A percentile compares a stretch with the other conserved stretches of the same genome.
Conservation (phyloP, 139 green algal genomes). For the Spirogloea muscicola region DNA sequence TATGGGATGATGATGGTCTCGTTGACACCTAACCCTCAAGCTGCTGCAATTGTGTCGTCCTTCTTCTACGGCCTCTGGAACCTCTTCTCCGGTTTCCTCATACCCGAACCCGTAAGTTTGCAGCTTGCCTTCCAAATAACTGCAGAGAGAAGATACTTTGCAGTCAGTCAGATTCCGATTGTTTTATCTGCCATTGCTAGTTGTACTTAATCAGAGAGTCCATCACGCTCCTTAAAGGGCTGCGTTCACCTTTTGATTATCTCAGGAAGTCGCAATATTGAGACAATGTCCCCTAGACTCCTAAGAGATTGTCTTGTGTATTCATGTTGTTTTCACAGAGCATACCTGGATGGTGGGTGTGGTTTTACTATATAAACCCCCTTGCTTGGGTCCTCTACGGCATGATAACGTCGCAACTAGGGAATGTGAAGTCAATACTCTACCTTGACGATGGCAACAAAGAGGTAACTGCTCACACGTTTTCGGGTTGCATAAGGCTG, state of each 20-base stretch:
- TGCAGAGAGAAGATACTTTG: not conserved
- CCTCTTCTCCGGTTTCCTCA: conserved; percentile 42
- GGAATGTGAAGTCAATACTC: no score
- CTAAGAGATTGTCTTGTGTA: no score
- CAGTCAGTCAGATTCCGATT: not conserved
- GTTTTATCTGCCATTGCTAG: not conserved
- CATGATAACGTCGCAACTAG: conserved; percentile 27
- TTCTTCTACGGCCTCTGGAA: conserved; percentile 45
- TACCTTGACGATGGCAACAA: no score
- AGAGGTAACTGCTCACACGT: no score
- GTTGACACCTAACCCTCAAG: conserved; percentile 28
- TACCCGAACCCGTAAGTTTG: conserved; percentile 17
- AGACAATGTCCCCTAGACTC: not conserved
- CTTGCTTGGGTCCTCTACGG: conserved; percentile 24
- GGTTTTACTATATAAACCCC: conserved; percentile 28
- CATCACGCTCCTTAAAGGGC: not conserved
- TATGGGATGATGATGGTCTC: conserved; percentile 37
- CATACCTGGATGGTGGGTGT: conserved; percentile 22
- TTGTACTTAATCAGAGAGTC: not conserved
- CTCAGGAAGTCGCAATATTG: not conserved
- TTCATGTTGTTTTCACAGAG: conserved; percentile 32
- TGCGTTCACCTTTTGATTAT: not conserved
- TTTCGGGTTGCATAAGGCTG: no score
- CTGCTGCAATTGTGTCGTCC: conserved; percentile 24
- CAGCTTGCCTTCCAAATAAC: not conserved